A percentile compares a stretch with the other conserved stretches of the same genome.
Evolutionary conservation across 257 asterid species (phyloP).

Genomic region (Schizonepeta tenuifolia): DNA sequence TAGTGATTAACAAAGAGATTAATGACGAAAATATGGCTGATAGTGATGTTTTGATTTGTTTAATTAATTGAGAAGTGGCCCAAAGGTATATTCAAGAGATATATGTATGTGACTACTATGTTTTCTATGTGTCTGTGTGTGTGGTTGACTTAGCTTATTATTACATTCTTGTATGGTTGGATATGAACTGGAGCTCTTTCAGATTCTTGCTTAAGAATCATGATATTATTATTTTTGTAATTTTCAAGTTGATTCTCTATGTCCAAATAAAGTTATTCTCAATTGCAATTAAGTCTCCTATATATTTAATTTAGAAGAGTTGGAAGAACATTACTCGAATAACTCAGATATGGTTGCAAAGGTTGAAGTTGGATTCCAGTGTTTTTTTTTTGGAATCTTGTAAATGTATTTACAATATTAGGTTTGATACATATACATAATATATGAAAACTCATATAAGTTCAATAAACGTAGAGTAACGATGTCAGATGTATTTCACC

Average conservation of each 20-base stretch:
- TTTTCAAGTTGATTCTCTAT: neutral
- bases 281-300: neutral
- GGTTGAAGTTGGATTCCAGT: neutral
- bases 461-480: too few species aligned
- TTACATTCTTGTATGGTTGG: slow-evolving; percentile 35
- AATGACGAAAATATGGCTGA: slow-evolving; percentile 9
- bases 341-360: slow-evolving; percentile 3
- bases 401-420: neutral
- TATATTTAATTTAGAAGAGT: neutral
- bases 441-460: neutral
- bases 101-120: neutral
- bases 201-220: slow-evolving; percentile 17
- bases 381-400: neutral
- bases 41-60: slow-evolving; percentile 8
- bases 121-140: slow-evolving; percentile 14
- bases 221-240: neutral
- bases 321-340: neutral
- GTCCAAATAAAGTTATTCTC: neutral
- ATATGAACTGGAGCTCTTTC: slow-evolving; percentile 16
- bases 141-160: slow-evolving; percentile 39
- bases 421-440: neutral
- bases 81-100: slow-evolving; percentile 36
- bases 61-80: slow-evolving; percentile 34
- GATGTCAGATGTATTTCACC: neutral
- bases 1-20: slow-evolving; percentile 1